Evolutionary conservation across 2,329 filamentous ascomycete species (phyloP).

Genomic region (Sphaerulina musiva): DNA sequence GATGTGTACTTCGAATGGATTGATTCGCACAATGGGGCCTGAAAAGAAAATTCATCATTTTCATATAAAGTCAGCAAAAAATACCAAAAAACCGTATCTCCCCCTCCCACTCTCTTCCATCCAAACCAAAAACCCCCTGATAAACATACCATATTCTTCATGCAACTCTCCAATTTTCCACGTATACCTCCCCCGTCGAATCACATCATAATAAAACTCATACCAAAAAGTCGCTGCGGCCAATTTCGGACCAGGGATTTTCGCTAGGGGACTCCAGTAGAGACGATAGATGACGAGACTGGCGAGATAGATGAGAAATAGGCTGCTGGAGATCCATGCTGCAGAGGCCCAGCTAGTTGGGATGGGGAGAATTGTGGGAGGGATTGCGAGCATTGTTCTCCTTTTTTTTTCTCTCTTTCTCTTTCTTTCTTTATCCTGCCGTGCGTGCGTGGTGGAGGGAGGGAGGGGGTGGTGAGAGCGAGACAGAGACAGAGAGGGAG

Average conservation of each 20-base stretch:
- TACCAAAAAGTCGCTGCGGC: constrained; percentile 14
- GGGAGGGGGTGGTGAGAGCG: no score
- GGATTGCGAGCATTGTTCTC: no score
- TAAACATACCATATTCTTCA: constrained; percentile 11
- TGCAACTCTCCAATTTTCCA: constrained; percentile 16
- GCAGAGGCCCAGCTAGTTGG: not conserved
- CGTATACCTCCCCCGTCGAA: constrained; percentile 12
- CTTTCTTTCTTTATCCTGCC: no score
- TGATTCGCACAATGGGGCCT: constrained; percentile 40
- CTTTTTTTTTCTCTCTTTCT: no score
- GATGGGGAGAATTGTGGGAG: not conserved
- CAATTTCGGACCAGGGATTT: constrained; percentile 31
- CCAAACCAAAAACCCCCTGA: not conserved
- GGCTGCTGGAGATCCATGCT: no score
- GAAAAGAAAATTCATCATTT: constrained; percentile 38
- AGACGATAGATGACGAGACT: constrained; percentile 23
- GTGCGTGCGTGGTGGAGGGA: no score
- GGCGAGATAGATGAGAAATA: not conserved
- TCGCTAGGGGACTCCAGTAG: constrained; percentile 31
- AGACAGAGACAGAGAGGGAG: no score
- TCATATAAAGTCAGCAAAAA: not conserved
- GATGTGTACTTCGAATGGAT: constrained; percentile 40
- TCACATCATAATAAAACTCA: constrained; percentile 17
- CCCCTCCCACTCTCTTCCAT: no score
- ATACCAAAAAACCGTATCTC: no score